Evolutionary conservation across 2,329 filamentous ascomycete species (phyloP), one percentile per base, ranked within the genome.

Genomic region (Exserohilum rostratum): DNA sequence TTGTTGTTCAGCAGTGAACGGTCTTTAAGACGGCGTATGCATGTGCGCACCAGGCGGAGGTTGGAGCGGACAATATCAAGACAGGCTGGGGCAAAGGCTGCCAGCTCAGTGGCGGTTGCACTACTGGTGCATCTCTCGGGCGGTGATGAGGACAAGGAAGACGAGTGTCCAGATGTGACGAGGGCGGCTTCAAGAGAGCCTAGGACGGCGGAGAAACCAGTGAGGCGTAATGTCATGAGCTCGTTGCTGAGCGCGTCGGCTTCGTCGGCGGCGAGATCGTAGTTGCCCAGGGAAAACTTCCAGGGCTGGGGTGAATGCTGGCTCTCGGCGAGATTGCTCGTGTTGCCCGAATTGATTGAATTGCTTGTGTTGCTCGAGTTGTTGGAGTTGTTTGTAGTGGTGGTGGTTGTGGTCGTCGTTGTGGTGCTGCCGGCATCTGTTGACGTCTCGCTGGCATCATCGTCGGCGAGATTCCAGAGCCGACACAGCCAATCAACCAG

Each of bases 231-330:
- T 33, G 40, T 53, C 50, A 57, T 57, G 6, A 57, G 35, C 43
- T 57, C 54, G 22, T 53, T 53, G 34, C 54, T 53, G 45, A 57
- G 50, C 40, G 54, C 54, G 46, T 57, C 50, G 29, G 54, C 54
- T 43, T 57, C 54, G 40, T 57, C 54, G 17, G 50, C 50, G 18
- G 50, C 50, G 22, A 53, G 45, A 46, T 57, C 50, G 17, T 57
- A 57, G 50, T 30, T 53, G 13, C 53, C 53, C 5, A 56, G 45
- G 11, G 53, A 56, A 29, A 56, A 56, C 27, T 53, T 53, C 53
- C 49, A 56, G 13, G 44, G 29, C 44, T 40, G 42, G 11, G 29
- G 22, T 22, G 34, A 27, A 29, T 45, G 45, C 13, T 22, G 29
- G 29, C 22, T 37, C 27, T 33, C 27, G 17, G 27, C 6, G 27